Evolutionary conservation across 2,329 filamentous ascomycete genomes (phyloP), one percentile per base, ranked within the genome.

Genomic region (Akanthomyces muscarius): DNA sequence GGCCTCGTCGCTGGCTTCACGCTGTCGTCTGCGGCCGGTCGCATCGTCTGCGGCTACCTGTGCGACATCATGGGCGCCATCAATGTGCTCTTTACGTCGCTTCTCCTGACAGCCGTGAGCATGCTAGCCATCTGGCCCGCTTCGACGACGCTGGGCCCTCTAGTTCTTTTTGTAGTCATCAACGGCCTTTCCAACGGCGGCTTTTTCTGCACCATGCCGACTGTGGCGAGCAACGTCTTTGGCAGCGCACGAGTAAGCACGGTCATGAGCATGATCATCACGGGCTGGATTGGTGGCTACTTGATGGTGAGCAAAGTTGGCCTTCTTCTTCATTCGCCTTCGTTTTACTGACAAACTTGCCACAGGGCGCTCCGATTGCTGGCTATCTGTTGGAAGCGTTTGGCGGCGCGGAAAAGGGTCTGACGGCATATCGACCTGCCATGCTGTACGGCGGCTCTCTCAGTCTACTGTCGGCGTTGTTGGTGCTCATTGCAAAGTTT

Each of bases 121-220:
- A 86, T 87, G 78, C 74, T 88, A 16, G 80, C 81, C 1, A 74
- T 88, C 2, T 88, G 86, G 86, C 86, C 86, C 0, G 78, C 84
- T 0, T 84, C 83, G 1, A 81, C 75, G 10, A 80, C 80, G 0
- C 70, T 88, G 1, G 82, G 74, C 0, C 83, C 84, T 0, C 69
- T 88, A 33, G 73, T 83, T 18, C 71, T 80, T 0, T 89, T 89
- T 68, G 83, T 83, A 10, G 74, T 87, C 6, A 73, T 88, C 25
- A 88, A 87, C 65, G 86, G 86, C 0, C 73, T 80, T 44, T 79
- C 82, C 5, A 88, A 87, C 67, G 86, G 86, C 0, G 84, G 82
- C 0, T 88, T 88, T 74, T 88, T 89, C 68, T 81, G 82, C 1
- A 83, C 82, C 0, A 86, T 88, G 77, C 86, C 86, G 0, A 87